phyloP scores from a whole-genome alignment of 2,329 filamentous ascomycete species.

The Ophidiomyces ophidiicola region DNA sequence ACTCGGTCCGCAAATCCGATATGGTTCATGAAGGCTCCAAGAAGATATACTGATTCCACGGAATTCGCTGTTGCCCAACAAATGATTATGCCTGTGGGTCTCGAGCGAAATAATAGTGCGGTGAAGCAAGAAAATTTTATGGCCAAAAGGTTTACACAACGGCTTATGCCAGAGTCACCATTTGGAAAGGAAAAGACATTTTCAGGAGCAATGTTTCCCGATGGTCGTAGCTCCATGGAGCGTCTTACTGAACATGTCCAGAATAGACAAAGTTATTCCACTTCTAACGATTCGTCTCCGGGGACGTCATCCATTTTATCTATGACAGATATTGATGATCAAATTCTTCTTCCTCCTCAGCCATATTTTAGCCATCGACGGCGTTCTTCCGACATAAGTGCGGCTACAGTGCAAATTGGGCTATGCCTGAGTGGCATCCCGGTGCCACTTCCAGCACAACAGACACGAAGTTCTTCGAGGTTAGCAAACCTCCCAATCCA shows the following conservation, averaged over 20 bases:
- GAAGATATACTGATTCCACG: slow-evolving; percentile 5
- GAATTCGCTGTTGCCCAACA: slow-evolving; percentile 13
- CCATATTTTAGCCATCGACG: slow-evolving; percentile 17
- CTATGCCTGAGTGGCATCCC: slow-evolving; percentile 19
- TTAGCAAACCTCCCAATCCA: not conserved
- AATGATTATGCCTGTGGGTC: slow-evolving; percentile 15
- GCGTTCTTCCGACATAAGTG: slow-evolving; percentile 18
- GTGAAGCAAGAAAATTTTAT: slow-evolving; percentile 1
- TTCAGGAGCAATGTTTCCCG: slow-evolving; percentile 1
- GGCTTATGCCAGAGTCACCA: not conserved
- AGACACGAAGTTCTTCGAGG: not conserved
- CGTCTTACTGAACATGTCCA: slow-evolving; percentile 1
- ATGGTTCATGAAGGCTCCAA: slow-evolving; percentile 12
- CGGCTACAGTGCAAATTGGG: slow-evolving; percentile 21
- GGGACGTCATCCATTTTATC: slow-evolving; percentile 5
- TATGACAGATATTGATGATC: slow-evolving; percentile 13
- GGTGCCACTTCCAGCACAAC: slow-evolving; percentile 5
- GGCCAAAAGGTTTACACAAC: not conserved
- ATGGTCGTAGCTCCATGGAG: slow-evolving; percentile 11
- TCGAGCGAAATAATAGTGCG: slow-evolving; percentile 12
- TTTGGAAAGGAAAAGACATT: not conserved
- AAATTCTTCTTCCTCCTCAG: slow-evolving; percentile 15
- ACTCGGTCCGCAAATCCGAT: slow-evolving; percentile 6
- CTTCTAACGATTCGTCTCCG: slow-evolving; percentile 12
- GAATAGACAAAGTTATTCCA: slow-evolving; percentile 13